Evolutionary conservation across 495 filamentous ascomycete species (phyloP).

Genomic region (Chaetomium tenue): DNA sequence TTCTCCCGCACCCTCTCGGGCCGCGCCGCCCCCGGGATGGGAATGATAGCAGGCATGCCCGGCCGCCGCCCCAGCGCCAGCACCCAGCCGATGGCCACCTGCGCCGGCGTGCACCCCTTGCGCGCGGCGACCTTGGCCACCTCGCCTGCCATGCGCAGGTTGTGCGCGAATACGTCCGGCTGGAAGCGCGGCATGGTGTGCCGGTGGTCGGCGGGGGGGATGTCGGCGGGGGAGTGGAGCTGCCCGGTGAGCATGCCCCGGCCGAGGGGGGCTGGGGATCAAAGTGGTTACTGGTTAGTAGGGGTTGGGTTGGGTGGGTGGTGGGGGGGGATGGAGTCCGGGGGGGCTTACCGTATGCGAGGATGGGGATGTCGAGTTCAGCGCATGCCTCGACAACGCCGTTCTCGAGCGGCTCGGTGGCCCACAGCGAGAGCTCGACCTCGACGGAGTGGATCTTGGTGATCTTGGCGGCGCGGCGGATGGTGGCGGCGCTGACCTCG

Average conservation of each 20-base stretch:
- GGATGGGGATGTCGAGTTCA: constrained; percentile 67
- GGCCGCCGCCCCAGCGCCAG: constrained; percentile 51
- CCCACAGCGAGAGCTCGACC: constrained; percentile 75
- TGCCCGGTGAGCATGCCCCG: constrained; percentile 56
- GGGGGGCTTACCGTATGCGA: constrained; percentile 61
- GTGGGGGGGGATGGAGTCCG: too few species aligned
- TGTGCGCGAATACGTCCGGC: constrained; percentile 66
- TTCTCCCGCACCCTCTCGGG: constrained; percentile 53
- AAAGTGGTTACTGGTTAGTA: neutral
- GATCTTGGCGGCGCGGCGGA: constrained; percentile 66
- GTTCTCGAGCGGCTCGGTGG: constrained; percentile 66
- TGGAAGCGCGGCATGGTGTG: constrained; percentile 62
- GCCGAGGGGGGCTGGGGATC: constrained; percentile 22
- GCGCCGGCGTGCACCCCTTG: constrained; percentile 69
- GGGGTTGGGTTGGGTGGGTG: neutral
- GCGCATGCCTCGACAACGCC: constrained; percentile 69
- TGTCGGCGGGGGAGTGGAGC: constrained; percentile 59
- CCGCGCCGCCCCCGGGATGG: constrained; percentile 71
- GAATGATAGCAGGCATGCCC: constrained; percentile 70
- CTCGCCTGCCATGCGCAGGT: constrained; percentile 68
- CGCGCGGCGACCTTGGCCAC: constrained; percentile 63
- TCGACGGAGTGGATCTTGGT: constrained; percentile 74
- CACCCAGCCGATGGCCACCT: constrained; percentile 78
- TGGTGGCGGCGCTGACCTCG: constrained; percentile 71
- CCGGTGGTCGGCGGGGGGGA: constrained; percentile 61